These are phyloP conservation scores for Curvularia sp. DNA, from an alignment of 2,329 filamentous ascomycete genomes.

Conservation along the genomic window DNA sequence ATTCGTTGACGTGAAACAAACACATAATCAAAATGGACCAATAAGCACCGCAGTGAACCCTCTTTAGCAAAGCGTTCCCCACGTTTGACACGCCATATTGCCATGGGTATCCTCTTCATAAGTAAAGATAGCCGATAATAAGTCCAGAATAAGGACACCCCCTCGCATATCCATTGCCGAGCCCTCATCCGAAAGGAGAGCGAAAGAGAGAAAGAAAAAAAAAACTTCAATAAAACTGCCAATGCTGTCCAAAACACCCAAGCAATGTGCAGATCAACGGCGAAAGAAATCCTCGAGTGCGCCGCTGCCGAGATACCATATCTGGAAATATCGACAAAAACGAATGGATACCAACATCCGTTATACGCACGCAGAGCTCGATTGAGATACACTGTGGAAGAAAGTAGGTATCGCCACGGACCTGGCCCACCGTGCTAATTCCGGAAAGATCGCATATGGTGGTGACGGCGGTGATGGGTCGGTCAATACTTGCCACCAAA, in stretches of 20 bases:
- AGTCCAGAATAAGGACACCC: slow-evolving; percentile 21
- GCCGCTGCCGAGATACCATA: slow-evolving; percentile 34
- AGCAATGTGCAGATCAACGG: slow-evolving; percentile 30
- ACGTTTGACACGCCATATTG: slow-evolving; percentile 27
- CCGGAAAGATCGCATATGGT: slow-evolving; percentile 50
- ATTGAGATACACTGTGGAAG: slow-evolving; percentile 27
- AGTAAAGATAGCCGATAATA: slow-evolving; percentile 36
- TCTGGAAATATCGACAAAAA: slow-evolving; percentile 38
- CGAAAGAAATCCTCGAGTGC: slow-evolving; percentile 29
- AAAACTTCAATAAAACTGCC: slow-evolving; percentile 17
- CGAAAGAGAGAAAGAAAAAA: slow-evolving; percentile 15
- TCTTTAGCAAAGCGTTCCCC: slow-evolving; percentile 23
- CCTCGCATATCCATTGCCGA: slow-evolving; percentile 23
- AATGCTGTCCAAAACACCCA: slow-evolving; percentile 19
- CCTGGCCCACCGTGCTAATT: slow-evolving; percentile 40
- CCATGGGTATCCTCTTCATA: slow-evolving; percentile 31
- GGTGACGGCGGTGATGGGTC: slow-evolving; percentile 46
- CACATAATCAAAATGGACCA: slow-evolving; percentile 31
- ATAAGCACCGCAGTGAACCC: slow-evolving; percentile 26
- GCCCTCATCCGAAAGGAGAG: slow-evolving; percentile 17
- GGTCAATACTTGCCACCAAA: slow-evolving; percentile 66
- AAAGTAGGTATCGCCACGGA: slow-evolving; percentile 52
- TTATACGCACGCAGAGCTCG: slow-evolving; percentile 42
- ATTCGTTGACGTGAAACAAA: slow-evolving; percentile 33
- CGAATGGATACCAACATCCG: slow-evolving; percentile 40